Conservation (phyloP, 2,329 filamentous ascomycete genomes). For the Sporothrix globosa region DNA sequence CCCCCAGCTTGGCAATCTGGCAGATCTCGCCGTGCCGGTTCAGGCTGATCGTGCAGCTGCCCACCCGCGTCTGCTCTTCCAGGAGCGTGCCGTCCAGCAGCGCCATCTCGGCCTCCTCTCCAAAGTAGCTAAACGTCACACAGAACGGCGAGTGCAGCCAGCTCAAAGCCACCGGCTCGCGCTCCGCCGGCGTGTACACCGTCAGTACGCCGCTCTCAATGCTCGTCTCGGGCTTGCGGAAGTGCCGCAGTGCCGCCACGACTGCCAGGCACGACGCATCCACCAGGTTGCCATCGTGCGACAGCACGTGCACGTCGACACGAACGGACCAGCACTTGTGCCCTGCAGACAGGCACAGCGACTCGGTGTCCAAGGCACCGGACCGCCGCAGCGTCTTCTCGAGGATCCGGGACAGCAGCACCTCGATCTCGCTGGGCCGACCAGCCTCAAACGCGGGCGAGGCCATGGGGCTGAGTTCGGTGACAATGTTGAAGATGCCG, state of each 20-base stretch:
- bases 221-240: slow-evolving; percentile 84
- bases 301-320: slow-evolving; percentile 87
- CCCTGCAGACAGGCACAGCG: slow-evolving; percentile 87
- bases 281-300: slow-evolving; percentile 86
- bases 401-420: slow-evolving; percentile 82
- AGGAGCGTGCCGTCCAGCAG: slow-evolving; percentile 72
- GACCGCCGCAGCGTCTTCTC: slow-evolving; percentile 94
- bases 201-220: slow-evolving; percentile 84
- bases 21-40: slow-evolving; percentile 90
- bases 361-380: slow-evolving; percentile 91
- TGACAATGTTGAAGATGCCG: slow-evolving; percentile 88
- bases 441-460: slow-evolving; percentile 88
- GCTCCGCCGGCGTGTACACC: slow-evolving; percentile 80
- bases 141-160: slow-evolving; percentile 93
- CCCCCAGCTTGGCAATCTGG: slow-evolving; percentile 88
- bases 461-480: slow-evolving; percentile 90
- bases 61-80: slow-evolving; percentile 76
- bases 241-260: slow-evolving; percentile 86
- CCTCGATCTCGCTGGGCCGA: slow-evolving; percentile 79
- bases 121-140: slow-evolving; percentile 84
- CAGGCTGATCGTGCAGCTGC: slow-evolving; percentile 78
- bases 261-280: slow-evolving; percentile 86
- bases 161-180: slow-evolving; percentile 86
- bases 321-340: slow-evolving; percentile 90
- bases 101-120: slow-evolving; percentile 69